Conservation (phyloP, 345 rosid genomes). For the Passiflora organensis region DNA sequence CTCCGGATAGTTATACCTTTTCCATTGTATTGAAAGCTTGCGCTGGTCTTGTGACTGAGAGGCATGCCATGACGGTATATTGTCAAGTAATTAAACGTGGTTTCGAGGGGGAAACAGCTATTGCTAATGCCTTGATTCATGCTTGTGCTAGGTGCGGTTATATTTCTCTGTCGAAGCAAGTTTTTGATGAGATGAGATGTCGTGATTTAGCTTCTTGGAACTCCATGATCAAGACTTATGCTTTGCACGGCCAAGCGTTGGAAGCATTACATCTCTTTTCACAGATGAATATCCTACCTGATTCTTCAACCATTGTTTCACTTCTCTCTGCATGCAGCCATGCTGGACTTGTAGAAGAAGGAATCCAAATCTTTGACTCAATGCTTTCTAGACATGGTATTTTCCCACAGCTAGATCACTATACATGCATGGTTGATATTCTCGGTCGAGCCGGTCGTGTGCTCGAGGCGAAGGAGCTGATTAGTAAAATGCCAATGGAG, state of each 20-base stretch:
- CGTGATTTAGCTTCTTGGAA: conserved; percentile 75
- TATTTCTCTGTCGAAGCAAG: conserved; percentile 53
- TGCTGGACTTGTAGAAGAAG: conserved; percentile 73
- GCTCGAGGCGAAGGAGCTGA: conserved; percentile 54
- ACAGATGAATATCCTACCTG: conserved; percentile 57
- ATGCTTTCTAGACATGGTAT: conserved; percentile 46
- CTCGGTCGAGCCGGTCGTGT: conserved; percentile 77
- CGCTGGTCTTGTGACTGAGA: conserved; percentile 63
- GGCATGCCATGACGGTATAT: conserved; percentile 53
- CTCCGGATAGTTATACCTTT: conserved; percentile 74
- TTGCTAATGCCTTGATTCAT: conserved; percentile 73
- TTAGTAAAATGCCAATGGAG: conserved; percentile 62
- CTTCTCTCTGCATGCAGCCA: conserved; percentile 88
- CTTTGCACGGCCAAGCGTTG: conserved; percentile 69
- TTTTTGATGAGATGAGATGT: conserved; percentile 52
- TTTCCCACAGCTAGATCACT: conserved; percentile 71
- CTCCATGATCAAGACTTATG: conserved; percentile 78
- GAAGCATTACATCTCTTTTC: conserved; percentile 55
- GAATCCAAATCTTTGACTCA: conserved; percentile 49
- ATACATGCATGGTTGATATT: conserved; percentile 76
- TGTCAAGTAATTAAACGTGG: conserved; percentile 60
- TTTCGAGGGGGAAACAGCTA: conserved; percentile 50
- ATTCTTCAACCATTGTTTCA: conserved; percentile 71
- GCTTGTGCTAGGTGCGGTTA: conserved; percentile 79
- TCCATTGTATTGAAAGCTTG: conserved; percentile 77